These are phyloP conservation scores for Coemansia guatemalensis DNA, from an alignment of 192 early-diverging fungal genomes.

Conservation along the genomic window DNA sequence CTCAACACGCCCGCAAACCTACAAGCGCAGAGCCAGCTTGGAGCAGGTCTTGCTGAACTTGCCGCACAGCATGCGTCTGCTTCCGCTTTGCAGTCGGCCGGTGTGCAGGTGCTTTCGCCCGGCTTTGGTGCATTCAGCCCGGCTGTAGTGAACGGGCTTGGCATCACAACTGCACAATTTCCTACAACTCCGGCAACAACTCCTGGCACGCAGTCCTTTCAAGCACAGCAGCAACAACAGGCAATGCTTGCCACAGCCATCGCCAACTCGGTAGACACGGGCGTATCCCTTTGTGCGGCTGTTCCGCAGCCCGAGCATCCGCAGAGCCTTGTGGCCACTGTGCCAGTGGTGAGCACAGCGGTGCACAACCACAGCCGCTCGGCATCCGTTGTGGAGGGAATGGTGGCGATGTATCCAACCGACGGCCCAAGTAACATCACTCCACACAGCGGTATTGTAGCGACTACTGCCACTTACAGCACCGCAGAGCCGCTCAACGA, in stretches of 20 bases:
- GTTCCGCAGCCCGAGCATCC: constrained; percentile 6
- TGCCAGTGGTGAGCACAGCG: not conserved
- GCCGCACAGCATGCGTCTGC: not conserved
- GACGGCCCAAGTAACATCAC: constrained; percentile 15
- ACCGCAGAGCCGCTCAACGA: not conserved
- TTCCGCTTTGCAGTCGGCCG: not conserved
- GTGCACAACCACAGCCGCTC: constrained; percentile 31
- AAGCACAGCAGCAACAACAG: constrained; percentile 15
- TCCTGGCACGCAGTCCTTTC: not conserved
- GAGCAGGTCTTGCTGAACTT: too few relatives aligned
- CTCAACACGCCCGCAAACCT: too few relatives aligned
- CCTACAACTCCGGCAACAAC: not conserved
- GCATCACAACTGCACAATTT: not conserved
- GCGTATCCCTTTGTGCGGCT: not conserved
- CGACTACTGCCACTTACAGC: constrained; percentile 7
- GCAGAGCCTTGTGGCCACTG: not conserved
- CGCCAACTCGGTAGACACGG: not conserved
- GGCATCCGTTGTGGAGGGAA: constrained; percentile 28
- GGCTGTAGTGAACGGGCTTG: not conserved
- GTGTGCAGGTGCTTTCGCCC: not conserved
- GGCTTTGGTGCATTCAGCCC: not conserved
- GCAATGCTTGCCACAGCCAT: constrained; percentile 14
- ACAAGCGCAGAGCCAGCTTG: too few relatives aligned
- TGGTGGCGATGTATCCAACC: constrained; percentile 31
- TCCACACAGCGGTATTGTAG: constrained; percentile 18